Evolutionary conservation across 768 basidiomycete species (phyloP), one percentile per base, ranked within the genome.

Genomic region (Rhizopogon salebrosus): DNA sequence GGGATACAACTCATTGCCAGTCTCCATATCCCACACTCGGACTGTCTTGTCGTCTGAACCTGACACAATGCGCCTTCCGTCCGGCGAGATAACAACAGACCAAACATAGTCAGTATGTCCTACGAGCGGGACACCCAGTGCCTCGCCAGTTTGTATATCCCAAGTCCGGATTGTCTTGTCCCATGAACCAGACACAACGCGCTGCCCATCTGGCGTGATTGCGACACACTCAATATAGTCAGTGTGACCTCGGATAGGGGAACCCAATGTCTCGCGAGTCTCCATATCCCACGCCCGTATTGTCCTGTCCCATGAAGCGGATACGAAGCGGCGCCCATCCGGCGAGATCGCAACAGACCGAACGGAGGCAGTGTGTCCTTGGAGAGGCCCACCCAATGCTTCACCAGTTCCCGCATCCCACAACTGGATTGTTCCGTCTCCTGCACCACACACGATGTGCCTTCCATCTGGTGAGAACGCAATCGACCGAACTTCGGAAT

Each of bases 181-280:
- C 9, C 3, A 0, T 23, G 48, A 55, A 14, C 59, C 54, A 22
- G 54, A 60, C 1, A 40, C 48, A 18, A 60, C 56, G 6, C 43
- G 48, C 13, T n/a, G 41, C 4, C 56, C 53, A 45, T 57, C 56
- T 18, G 55, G 58, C 22, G 55, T 51, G 56, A 57, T 54, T 20
- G 45, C 56, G 14, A 59, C 58, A 38, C 52, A 54, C 6, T 36
- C 14, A 22, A 59, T 49, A 14, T 22, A 26, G 23, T 42, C 26
- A n/a, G n/a, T 43, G 43, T 54, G 53, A 6, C 43, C 54, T 14
- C 8, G 23, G 2, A 49, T 13, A 4, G 48, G 29, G 34, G 7
- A 20, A 1, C 34, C 48, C 18, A 49, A 11, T 14, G 35, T 34
- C 26, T 16, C 48, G n/a, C 7, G 24, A 45, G 38, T 51, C 3